Evolutionary conservation across 1,284 basidiomycete species (phyloP).

Genomic region (Papiliotrema nemorosa): DNA sequence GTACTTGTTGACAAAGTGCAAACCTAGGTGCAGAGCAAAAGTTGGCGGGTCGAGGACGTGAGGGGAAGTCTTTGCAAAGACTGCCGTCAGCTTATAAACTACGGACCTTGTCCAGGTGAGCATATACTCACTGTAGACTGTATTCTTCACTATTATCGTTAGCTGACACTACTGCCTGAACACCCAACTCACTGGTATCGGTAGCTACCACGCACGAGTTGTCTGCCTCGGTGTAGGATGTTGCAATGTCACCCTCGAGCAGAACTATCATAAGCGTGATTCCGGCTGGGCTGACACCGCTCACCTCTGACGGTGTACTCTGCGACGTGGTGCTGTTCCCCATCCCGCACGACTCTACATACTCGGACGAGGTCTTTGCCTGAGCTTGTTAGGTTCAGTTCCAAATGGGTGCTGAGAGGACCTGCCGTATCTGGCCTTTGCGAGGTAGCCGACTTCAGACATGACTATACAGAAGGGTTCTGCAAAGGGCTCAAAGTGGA

Average conservation of each 20-base stretch:
- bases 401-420: neutral
- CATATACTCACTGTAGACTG: slow-evolving; percentile 67
- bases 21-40: slow-evolving; percentile 81
- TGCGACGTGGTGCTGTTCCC: slow-evolving; percentile 48
- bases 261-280: slow-evolving; percentile 51
- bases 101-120: slow-evolving; percentile 8
- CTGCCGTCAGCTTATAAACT: slow-evolving; percentile 48
- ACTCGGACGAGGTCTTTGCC: slow-evolving; percentile 86
- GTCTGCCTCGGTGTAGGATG: slow-evolving; percentile 75
- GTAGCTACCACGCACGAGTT: slow-evolving; percentile 82
- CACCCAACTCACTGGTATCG: slow-evolving; percentile 65
- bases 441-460: no score
- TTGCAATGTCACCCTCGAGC: slow-evolving; percentile 73
- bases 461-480: no score
- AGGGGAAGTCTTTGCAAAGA: slow-evolving; percentile 81
- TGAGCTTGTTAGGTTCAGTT: slow-evolving; percentile 11
- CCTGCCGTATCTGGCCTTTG: no score
- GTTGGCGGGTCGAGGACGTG: slow-evolving; percentile 75
- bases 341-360: slow-evolving; percentile 71
- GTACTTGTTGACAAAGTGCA: slow-evolving; percentile 81
- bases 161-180: neutral
- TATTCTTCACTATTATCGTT: slow-evolving; percentile 73
- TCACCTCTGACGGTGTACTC: slow-evolving; percentile 55
- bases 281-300: slow-evolving; percentile 28
- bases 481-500: no score